A percentile compares a stretch with the other conserved stretches of the same genome.
These are phyloP conservation scores for Neurospora sp. DNA, from an alignment of 495 filamentous ascomycete genomes.

Conservation along the genomic window DNA sequence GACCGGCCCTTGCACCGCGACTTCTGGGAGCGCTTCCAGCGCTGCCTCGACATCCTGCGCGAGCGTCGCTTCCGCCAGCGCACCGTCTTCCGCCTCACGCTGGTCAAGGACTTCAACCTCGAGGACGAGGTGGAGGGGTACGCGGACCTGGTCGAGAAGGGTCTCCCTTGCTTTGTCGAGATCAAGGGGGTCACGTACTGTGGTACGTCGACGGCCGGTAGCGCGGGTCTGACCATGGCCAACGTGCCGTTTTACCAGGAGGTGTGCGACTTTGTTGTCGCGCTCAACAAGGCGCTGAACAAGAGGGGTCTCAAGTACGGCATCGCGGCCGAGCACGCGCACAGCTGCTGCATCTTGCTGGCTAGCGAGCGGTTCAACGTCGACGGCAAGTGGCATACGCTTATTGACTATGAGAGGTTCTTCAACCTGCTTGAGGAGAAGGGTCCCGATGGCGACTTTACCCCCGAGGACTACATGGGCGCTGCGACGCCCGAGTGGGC, in stretches of 20 bases:
- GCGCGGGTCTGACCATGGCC: constrained; percentile 81
- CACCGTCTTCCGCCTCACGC: constrained; percentile 88
- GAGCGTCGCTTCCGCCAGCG: constrained; percentile 72
- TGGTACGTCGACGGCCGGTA: constrained; percentile 70
- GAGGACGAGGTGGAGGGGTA: constrained; percentile 89
- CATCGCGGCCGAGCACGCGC: constrained; percentile 87
- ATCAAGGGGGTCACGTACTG: constrained; percentile 97
- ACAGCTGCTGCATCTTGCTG: constrained; percentile 84
- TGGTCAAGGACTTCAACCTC: constrained; percentile 93
- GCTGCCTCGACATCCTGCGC: constrained; percentile 80
- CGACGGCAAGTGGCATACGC: constrained; percentile 76
- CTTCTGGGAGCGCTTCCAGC: constrained; percentile 91
- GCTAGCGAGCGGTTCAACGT: constrained; percentile 64
- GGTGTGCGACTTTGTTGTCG: constrained; percentile 66
- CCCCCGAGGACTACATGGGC: constrained; percentile 83
- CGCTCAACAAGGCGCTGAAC: constrained; percentile 54
- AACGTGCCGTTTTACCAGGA: constrained; percentile 95
- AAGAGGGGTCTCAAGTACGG: constrained; percentile 69
- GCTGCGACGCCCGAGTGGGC: constrained; percentile 84
- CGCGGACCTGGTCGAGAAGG: constrained; percentile 74
- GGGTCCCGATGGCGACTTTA: constrained; percentile 54
- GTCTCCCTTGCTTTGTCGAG: constrained; percentile 82
- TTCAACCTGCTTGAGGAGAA: constrained; percentile 71
- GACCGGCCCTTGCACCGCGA: constrained; percentile 89
- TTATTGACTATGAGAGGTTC: constrained; percentile 84